Evolutionary conservation across 2,329 filamentous ascomycete species (phyloP).

Genomic region (Trichoderma brevicompactum): DNA sequence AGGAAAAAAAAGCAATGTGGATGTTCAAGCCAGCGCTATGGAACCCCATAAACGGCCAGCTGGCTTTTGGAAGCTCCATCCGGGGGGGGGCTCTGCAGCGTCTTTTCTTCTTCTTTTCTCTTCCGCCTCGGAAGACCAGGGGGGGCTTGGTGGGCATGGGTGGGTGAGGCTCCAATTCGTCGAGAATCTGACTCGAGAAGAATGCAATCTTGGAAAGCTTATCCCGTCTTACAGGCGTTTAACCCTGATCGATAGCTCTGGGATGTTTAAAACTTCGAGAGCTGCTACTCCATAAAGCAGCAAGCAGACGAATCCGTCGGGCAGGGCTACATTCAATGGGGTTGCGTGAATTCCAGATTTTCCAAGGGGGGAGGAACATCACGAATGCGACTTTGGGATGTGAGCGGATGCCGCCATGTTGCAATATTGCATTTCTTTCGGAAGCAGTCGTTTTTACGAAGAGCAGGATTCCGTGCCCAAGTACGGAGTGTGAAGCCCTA

Average conservation of each 20-base stretch:
- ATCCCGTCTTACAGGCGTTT: slow-evolving; percentile 8
- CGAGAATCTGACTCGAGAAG: slow-evolving; percentile 22
- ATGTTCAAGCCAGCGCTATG: too few species aligned
- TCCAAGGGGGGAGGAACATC: neutral
- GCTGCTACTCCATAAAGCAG: neutral
- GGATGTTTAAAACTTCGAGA: neutral
- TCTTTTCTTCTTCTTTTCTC: neutral
- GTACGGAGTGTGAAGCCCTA: too few species aligned
- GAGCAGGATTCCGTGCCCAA: too few species aligned
- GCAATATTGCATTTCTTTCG: too few species aligned
- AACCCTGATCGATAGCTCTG: slow-evolving; percentile 1
- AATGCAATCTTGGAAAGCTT: slow-evolving; percentile 25
- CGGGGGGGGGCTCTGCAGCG: too few species aligned
- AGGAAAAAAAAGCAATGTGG: neutral
- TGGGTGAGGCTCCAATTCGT: slow-evolving; percentile 16
- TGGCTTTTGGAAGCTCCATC: too few species aligned
- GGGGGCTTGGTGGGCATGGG: neutral
- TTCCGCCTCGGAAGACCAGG: neutral
- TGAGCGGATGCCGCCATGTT: too few species aligned
- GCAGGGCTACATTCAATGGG: neutral
- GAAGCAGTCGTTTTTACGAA: too few species aligned
- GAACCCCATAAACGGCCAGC: too few species aligned
- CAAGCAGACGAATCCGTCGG: slow-evolving; percentile 4
- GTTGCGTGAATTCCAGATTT: neutral
- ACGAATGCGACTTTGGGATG: neutral